Percentiles rank a stretch among this genome's conserved stretches.
These are phyloP conservation scores for Coemansia furcata DNA, from an alignment of 192 early-diverging fungal genomes.

Conservation along the genomic window DNA sequence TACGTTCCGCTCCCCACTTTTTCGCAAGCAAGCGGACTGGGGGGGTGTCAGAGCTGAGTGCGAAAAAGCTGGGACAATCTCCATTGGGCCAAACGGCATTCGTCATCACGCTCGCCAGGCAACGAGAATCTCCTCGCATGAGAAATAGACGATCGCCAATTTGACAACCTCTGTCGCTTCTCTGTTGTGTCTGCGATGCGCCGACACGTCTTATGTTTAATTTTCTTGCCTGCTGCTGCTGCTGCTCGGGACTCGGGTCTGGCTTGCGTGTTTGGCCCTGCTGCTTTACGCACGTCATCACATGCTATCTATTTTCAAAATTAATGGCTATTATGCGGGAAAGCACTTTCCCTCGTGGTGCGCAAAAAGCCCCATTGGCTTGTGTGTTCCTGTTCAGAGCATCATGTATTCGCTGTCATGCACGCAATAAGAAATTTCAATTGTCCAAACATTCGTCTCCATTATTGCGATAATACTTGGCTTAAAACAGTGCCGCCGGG, in stretches of 20 bases:
- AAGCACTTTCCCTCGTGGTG: background rate
- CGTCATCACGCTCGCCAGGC: background rate
- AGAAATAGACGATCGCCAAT: background rate
- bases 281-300: conserved; percentile 6
- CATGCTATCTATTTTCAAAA: background rate
- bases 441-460: background rate
- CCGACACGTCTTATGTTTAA: background rate
- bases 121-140: background rate
- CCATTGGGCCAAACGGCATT: background rate
- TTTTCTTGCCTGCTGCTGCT: background rate
- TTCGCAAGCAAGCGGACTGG: background rate
- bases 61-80: background rate
- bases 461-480: background rate
- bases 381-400: background rate
- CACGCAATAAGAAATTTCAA: background rate
- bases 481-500: background rate
- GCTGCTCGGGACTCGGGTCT: conserved; percentile 3
- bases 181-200: background rate
- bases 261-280: conserved; percentile 1
- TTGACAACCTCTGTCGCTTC: background rate
- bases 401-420: background rate
- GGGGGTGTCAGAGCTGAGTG: background rate
- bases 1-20: background rate
- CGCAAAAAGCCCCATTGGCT: conserved; percentile 1
- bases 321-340: background rate